Evolutionary conservation across 2,329 filamentous ascomycete species (phyloP), one percentile per base, ranked within the genome.

Genomic region (Drechmeria coniospora): DNA sequence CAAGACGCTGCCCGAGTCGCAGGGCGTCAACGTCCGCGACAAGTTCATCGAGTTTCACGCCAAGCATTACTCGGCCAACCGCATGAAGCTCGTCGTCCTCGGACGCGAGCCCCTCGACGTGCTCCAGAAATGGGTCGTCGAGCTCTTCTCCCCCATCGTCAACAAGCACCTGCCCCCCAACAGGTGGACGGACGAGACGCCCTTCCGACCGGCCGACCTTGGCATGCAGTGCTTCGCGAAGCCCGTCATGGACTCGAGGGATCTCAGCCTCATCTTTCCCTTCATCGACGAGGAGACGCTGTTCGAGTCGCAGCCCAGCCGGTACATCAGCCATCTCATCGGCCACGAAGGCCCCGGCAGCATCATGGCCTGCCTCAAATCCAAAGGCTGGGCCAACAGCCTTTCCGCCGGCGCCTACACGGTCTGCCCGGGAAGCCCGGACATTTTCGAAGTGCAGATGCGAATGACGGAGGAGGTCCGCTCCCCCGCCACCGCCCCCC

Each of bases 41-140:
- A 84, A 86, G 51, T 94, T 94, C 47, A 92, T 94, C 39, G 77
- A 84, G 37, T 94, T 94, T 45, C 82, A 94, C 49, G 70, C 74
- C 36, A 79, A 75, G 44, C 77, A 92, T 46, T 94, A 94, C 54
- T 93, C 86, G 2, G 81, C 86, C 32, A 94, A 94, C 46, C 68
- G 75, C 21, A 93, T 93, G 81, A 93, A 92, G 61, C 61, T 94
- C 27, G 83, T 86, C 21, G 74, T 93, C 4, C 55, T 94, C 14
- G 86, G 86, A 1, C 69, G 78, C 27, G 86, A 94, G 50, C 63
- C 73, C 5, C 61, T 94, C 32, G 82, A 93, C 42, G 70, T 83
- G 12, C 59, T 93, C 31, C 78, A 94, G 51, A 60, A 67, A 30
- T 94, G 84, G 86, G 79, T 81, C 1, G 66, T 72, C 3, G 80